Conservation (phyloP, 2,329 filamentous ascomycete genomes). For the Trichoderma sp. region DNA sequence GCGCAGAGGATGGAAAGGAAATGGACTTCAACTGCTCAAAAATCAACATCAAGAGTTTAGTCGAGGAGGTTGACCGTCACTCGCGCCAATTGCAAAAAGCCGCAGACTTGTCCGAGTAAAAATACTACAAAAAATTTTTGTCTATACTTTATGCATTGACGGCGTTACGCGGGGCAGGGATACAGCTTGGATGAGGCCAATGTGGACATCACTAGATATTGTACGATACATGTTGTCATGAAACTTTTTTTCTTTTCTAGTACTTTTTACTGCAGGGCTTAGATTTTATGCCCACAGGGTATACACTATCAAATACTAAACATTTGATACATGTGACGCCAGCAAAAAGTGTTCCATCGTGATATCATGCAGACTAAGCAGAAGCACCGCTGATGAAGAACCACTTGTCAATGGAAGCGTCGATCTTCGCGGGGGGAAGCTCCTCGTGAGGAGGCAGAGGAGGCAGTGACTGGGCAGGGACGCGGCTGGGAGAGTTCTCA, state of each 20-base stretch:
- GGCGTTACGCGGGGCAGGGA: slow-evolving; percentile 40
- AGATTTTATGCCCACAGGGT: slow-evolving; percentile 27
- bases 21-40: slow-evolving; percentile 80
- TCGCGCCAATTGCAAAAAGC: slow-evolving; percentile 80
- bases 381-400: slow-evolving; percentile 99
- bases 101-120: slow-evolving; percentile 69
- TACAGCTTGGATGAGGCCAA: slow-evolving; percentile 26
- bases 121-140: slow-evolving; percentile 21
- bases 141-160: slow-evolving; percentile 37
- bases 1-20: slow-evolving; percentile 86
- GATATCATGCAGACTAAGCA: slow-evolving; percentile 55
- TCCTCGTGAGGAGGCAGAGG: slow-evolving; percentile 81
- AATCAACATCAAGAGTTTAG: slow-evolving; percentile 81
- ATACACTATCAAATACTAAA: slow-evolving; percentile 21
- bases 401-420: slow-evolving; percentile 99
- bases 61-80: slow-evolving; percentile 89
- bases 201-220: slow-evolving; percentile 22
- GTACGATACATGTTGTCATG: slow-evolving; percentile 28
- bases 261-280: slow-evolving; percentile 18
- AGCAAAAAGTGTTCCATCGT: slow-evolving; percentile 2
- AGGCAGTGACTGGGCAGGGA: slow-evolving; percentile 70
- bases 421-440: slow-evolving; percentile 82
- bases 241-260: slow-evolving; percentile 41
- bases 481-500: slow-evolving; percentile 71
- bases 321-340: slow-evolving; percentile 20